These are phyloP conservation scores for Sclerotinia nivalis DNA, from an alignment of 2,329 filamentous ascomycete species.

Conservation along the genomic window DNA sequence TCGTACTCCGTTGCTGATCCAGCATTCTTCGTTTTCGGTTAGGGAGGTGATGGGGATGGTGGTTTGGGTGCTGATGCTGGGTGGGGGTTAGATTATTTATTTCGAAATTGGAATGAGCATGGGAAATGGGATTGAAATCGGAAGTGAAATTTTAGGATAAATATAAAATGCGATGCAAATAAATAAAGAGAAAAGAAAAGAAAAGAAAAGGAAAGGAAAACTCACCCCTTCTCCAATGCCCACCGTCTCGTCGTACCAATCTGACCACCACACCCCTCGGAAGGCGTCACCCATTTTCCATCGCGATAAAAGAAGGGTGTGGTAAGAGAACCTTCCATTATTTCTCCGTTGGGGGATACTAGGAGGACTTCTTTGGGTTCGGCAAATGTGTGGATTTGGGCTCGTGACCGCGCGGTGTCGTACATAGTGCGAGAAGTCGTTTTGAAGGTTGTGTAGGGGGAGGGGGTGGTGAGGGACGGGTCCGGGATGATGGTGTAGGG, in stretches of 20 bases:
- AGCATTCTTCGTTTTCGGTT: slow-evolving; percentile 73
- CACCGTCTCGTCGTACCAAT: slow-evolving; percentile 80
- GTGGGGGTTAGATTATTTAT: slow-evolving; percentile 30
- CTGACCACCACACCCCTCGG: slow-evolving; percentile 75
- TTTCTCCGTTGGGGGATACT: slow-evolving; percentile 58
- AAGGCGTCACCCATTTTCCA: slow-evolving; percentile 78
- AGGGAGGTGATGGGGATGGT: slow-evolving; percentile 61
- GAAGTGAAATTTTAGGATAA: too few species aligned
- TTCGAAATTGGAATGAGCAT: background rate
- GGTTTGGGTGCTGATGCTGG: slow-evolving; percentile 64
- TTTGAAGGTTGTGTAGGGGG: slow-evolving; percentile 76
- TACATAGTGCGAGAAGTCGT: slow-evolving; percentile 77
- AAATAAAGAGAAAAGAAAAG: background rate
- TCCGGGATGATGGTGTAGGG: slow-evolving; percentile 21
- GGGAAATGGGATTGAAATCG: background rate
- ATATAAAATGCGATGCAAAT: background rate
- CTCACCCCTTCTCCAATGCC: slow-evolving; percentile 67
- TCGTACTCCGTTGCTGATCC: slow-evolving; percentile 84
- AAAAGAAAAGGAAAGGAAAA: slow-evolving; percentile 17
- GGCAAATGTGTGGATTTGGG: slow-evolving; percentile 47
- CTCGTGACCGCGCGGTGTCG: slow-evolving; percentile 64
- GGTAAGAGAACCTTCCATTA: slow-evolving; percentile 86
- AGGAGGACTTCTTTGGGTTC: slow-evolving; percentile 70
- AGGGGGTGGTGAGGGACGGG: slow-evolving; percentile 51
- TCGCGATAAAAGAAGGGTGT: slow-evolving; percentile 78